These are phyloP conservation scores for Phytophthora ohioensis DNA, from an alignment of 352 stramenopile genomes.

Conservation along the genomic window DNA sequence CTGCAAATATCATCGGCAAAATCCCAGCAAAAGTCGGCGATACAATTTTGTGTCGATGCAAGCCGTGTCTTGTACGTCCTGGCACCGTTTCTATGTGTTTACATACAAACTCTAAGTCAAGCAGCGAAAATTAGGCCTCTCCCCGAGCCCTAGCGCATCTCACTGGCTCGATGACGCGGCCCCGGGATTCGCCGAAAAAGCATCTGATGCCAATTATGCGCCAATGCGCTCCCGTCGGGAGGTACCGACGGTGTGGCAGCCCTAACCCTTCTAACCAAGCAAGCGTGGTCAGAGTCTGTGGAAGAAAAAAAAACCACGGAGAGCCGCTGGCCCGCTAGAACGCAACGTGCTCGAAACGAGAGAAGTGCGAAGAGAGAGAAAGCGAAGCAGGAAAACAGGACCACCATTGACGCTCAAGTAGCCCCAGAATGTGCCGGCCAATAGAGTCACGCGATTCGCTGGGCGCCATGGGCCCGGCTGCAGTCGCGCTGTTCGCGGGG, in stretches of 20 bases:
- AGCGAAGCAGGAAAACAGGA: constrained; percentile 40
- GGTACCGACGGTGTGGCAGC: not conserved
- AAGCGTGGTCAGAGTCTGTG: constrained; percentile 9
- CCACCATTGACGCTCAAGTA: constrained; percentile 23
- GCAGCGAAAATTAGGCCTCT: constrained; percentile 2
- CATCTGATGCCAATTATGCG: not conserved
- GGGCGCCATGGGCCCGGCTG: constrained; percentile 76
- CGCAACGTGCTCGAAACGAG: constrained; percentile 39
- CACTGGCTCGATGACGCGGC: constrained; percentile 25
- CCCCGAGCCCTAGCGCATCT: constrained; percentile 10
- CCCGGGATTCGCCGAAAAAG: constrained; percentile 22
- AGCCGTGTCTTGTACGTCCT: not conserved
- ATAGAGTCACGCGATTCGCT: constrained; percentile 88
- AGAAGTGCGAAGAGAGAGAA: constrained; percentile 33
- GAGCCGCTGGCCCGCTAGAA: constrained; percentile 30
- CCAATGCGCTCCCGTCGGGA: constrained; percentile 23
- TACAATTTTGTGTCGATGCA: constrained; percentile 4
- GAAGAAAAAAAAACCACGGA: constrained; percentile 35
- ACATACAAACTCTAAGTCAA: constrained; percentile 16
- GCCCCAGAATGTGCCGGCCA: constrained; percentile 72
- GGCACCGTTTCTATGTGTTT: constrained; percentile 32
- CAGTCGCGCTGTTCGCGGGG: constrained; percentile 77
- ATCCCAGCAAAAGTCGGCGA: not conserved
- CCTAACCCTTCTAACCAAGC: constrained; percentile 30
- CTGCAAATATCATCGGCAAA: too few species aligned